These are phyloP conservation scores for Yarrowia deformans DNA, from an alignment of 805 yeast genomes.

Conservation along the genomic window DNA sequence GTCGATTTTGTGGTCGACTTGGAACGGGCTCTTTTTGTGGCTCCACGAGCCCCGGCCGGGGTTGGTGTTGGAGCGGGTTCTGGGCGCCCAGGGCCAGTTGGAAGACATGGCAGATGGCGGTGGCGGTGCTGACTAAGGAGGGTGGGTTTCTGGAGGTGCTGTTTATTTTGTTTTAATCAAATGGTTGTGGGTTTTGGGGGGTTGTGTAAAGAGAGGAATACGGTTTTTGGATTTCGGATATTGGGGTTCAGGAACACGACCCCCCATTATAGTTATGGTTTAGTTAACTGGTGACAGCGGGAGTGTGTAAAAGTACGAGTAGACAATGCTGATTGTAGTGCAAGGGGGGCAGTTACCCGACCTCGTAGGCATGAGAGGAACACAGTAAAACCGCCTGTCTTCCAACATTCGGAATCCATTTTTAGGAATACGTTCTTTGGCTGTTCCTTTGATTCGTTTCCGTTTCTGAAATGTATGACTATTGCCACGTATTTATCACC, in stretches of 20 bases:
- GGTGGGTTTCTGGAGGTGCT: neutral
- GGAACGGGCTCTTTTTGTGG: constrained; percentile 31
- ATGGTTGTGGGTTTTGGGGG: too few relatives aligned
- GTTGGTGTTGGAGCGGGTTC: constrained; percentile 14
- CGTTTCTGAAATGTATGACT: too few relatives aligned
- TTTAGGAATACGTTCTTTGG: too few relatives aligned
- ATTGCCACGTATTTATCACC: too few relatives aligned
- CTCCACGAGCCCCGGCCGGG: neutral
- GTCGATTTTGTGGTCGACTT: neutral
- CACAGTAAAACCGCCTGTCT: too few relatives aligned
- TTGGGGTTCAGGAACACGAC: constrained; percentile 6
- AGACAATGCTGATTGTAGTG: neutral
- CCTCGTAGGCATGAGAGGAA: too few relatives aligned
- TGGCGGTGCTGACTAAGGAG: neutral
- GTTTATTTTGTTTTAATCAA: neutral
- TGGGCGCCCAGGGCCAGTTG: constrained; percentile 20
- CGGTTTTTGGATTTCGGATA: neutral
- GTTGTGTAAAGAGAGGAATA: constrained; percentile 1
- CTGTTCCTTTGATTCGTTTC: too few relatives aligned
- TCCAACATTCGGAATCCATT: too few relatives aligned
- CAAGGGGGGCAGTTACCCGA: too few relatives aligned
- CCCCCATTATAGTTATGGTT: neutral
- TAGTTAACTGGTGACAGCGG: neutral
- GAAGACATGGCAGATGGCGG: constrained; percentile 4
- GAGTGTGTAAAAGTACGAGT: neutral